Percentiles rank a stretch among this genome's conserved stretches.
phyloP scores from a whole-genome alignment of 148 eudicot genomes.

The Diospyros lotus region DNA sequence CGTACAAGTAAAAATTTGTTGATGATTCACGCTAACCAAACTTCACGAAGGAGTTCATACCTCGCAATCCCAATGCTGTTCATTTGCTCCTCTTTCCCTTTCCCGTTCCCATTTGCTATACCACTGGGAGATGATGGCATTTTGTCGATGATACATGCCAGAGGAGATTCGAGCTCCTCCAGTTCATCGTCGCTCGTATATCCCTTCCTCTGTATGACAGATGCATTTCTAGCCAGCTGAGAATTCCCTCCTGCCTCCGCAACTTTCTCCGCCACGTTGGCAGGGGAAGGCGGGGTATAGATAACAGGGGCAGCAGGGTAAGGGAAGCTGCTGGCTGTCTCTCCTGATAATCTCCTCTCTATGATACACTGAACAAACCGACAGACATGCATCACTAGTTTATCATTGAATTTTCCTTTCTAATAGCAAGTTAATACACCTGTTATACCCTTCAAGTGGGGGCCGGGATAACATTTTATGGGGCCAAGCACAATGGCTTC shows the following conservation, averaged over 20 bases:
- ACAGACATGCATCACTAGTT: slow-evolving; percentile 1
- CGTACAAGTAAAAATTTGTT: background rate
- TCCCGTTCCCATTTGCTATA: slow-evolving; percentile 22
- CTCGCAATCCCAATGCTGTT: slow-evolving; percentile 36
- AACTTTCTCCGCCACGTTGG: slow-evolving; percentile 56
- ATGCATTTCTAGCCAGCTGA: slow-evolving; percentile 42
- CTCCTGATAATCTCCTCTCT: slow-evolving; percentile 55
- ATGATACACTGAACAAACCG: slow-evolving; percentile 47
- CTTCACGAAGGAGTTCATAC: slow-evolving; percentile 76
- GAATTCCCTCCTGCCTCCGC: slow-evolving; percentile 51
- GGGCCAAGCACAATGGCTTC: background rate
- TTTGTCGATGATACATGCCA: slow-evolving; percentile 41
- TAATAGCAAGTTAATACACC: background rate
- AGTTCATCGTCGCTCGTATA: slow-evolving; percentile 89
- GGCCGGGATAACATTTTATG: too few relatives aligned
- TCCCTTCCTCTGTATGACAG: slow-evolving; percentile 69
- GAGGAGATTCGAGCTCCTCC: slow-evolving; percentile 64
- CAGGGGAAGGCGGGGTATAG: slow-evolving; percentile 57
- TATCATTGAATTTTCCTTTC: background rate
- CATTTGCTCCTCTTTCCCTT: slow-evolving; percentile 14
- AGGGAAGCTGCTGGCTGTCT: slow-evolving; percentile 52
- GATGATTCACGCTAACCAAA: slow-evolving; percentile 49
- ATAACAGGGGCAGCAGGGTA: slow-evolving; percentile 50
- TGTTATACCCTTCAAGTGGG: background rate
- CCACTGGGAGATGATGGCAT: slow-evolving; percentile 31